Conservation (phyloP, 306 rosid species). For the Vicia faba region DNA sequence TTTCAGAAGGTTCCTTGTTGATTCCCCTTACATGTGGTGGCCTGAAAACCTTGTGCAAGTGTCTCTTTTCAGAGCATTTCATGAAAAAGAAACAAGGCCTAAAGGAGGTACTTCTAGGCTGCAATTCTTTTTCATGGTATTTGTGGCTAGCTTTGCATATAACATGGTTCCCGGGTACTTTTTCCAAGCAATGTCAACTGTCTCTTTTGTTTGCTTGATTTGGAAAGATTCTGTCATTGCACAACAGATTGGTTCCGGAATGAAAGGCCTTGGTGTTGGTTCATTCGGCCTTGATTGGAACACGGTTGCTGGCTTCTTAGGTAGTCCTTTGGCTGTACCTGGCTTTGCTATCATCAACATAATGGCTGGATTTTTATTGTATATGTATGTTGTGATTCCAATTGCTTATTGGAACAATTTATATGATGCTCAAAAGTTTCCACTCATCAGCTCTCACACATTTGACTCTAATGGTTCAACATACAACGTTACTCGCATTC, state of each 20-base stretch:
- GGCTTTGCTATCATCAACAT: conserved; percentile 65
- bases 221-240: conserved; percentile 69
- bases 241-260: conserved; percentile 76
- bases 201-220: conserved; percentile 36
- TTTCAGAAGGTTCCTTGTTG: conserved; percentile 70
- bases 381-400: conserved; percentile 58
- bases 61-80: conserved; percentile 84
- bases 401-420: conserved; percentile 67
- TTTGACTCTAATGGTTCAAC: conserved; percentile 57
- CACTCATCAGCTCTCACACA: conserved; percentile 67
- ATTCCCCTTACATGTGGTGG: conserved; percentile 94
- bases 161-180: conserved; percentile 61
- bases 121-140: conserved; percentile 63
- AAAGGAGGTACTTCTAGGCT: conserved; percentile 59
- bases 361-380: conserved; percentile 53
- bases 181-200: conserved; percentile 57
- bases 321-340: conserved; percentile 76
- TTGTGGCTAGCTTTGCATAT: conserved; percentile 60
- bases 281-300: conserved; percentile 81
- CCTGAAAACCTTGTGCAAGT: conserved; percentile 74
- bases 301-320: conserved; percentile 72
- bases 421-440: conserved; percentile 72
- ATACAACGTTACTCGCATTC: conserved; percentile 56
- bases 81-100: conserved; percentile 71
- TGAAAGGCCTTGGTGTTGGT: conserved; percentile 68